Evolutionary conservation across 1,139 yeast genomes (phyloP), one percentile per base, ranked within the genome.

Genomic region (Williopsis jadinii): DNA sequence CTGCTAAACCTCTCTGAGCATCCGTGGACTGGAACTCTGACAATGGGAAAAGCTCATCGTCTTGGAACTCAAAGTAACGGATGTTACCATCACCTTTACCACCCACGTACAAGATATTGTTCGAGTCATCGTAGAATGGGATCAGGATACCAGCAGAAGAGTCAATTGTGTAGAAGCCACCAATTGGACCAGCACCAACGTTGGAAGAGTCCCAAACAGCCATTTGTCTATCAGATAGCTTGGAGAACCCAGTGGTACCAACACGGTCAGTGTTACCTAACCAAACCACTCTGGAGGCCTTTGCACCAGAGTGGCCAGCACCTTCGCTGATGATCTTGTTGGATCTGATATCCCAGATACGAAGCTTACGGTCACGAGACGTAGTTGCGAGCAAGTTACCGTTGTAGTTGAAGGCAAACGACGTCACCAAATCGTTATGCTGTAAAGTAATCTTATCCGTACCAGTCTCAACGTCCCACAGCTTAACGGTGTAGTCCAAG

Each of bases 51-150:
- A 92, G 70, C 52, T 78, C 82, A 57, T 92, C 97, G 53, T 84
- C 79, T 50, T 80, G 85, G 59, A 75, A 86, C 64, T 92, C 97
- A 58, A 70, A 88, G 65, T 90, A 90, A 57, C 97, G 85, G 58
- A 92, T 87, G 62, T 92, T 92, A 56, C 98, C 97, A 62, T 92
- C 98, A 61, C 98, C 99, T 63, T 92, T 92, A 53, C 98, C 98
- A 31, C 95, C 97, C 49, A 92, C 70, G 60, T 84, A 92, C 48
- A 94, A 70, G 44, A 90, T 78, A 45, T 81, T 77, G 41, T 86
- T 87, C 34, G 84, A 77, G 34, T 77, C 84, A 58, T 92, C 99
- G 58, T 70, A 94, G 56, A 83, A 75, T 26, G 98, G 98, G 73
- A 94, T 82, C 61, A 88, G 70, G 31, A 92, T 87, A 52, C 98